Evolutionary conservation across 345 rosid species (phyloP), one percentile per base, ranked within the genome.

Genomic region (Aegle marmelos): DNA sequence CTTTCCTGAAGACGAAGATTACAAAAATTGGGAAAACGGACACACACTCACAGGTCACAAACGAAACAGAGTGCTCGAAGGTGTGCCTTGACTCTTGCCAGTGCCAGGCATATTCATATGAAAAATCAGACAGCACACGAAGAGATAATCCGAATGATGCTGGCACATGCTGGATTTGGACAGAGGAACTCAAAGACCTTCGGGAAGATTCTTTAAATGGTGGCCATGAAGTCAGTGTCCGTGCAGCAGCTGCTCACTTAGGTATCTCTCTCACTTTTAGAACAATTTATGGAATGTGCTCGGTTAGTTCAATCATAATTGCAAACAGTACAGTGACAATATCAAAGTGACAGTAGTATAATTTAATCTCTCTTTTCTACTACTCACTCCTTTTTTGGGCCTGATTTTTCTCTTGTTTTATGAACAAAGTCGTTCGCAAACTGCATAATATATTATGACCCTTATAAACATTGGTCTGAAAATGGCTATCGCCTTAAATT

Each of bases 401-500:
- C 22, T 28, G 37, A 16, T 62, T 62, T 28, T 28, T 62, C 34
- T 30, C 66, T 28, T 1, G 7, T 28, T 62, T 28, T 30, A 28
- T 30, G 66, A 14, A 31, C 17, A 62, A 41, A 28, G 36, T 28
- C 5, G 36, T 28, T 17, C 28, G 66, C 7, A 62, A 28, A 28
- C 22, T 6, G 66, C 10, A 41, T 41, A 41, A 0, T 41, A 2
- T 10, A 10, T 28, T 41, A 41, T 41, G 48, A 41, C 48, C 48
- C 48, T 13, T 41, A 41, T 41, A 41, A 30, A 4, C 22, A 62
- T 14, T 14, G 10, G 36, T 30, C 33, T 30, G 9, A 30, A 62
- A 28, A 41, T 28, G 97, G 22, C 30, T 62, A 87, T 88, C 80
- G 79, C 41, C 61, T 21, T 90, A 34, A 88, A 85, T 59, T 92